Evolutionary conservation across 768 basidiomycete species (phyloP).

Genomic region (Collybia mongolica): DNA sequence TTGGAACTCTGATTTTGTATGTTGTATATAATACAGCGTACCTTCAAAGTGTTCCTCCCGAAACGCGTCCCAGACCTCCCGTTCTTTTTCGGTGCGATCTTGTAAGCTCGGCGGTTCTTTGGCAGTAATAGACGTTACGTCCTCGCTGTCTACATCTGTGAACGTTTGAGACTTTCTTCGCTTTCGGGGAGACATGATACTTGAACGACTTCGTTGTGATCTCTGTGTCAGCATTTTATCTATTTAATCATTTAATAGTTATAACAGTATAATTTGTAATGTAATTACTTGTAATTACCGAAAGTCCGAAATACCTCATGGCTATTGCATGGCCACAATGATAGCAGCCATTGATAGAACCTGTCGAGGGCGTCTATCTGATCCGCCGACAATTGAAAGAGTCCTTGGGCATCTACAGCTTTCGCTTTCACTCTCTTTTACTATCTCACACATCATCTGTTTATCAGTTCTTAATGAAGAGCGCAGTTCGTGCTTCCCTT

Average conservation of each 20-base stretch:
- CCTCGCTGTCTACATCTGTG: constrained; percentile 23
- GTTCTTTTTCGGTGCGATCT: constrained; percentile 44
- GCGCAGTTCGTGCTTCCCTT: constrained; percentile 15
- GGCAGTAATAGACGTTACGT: not conserved
- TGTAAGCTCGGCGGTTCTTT: too few species aligned
- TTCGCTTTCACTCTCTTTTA: not conserved
- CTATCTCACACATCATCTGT: not conserved
- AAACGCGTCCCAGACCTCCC: constrained; percentile 70
- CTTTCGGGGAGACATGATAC: constrained; percentile 39
- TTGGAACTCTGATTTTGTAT: too few species aligned
- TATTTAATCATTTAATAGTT: too few species aligned
- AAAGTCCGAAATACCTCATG: too few species aligned
- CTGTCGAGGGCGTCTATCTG: constrained; percentile 6
- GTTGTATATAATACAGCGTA: constrained; percentile 21
- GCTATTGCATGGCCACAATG: too few species aligned
- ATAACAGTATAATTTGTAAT: too few species aligned
- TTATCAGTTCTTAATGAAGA: constrained; percentile 14
- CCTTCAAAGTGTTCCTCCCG: constrained; percentile 82
- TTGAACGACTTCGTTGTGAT: not conserved
- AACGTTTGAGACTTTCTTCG: constrained; percentile 46
- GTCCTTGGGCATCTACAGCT: not conserved
- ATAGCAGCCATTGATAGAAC: too few species aligned
- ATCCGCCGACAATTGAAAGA: not conserved
- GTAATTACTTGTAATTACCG: too few species aligned
- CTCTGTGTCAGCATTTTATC: too few species aligned